phyloP scores from a whole-genome alignment of 306 rosid species.

The Sesbania bispinosa region DNA sequence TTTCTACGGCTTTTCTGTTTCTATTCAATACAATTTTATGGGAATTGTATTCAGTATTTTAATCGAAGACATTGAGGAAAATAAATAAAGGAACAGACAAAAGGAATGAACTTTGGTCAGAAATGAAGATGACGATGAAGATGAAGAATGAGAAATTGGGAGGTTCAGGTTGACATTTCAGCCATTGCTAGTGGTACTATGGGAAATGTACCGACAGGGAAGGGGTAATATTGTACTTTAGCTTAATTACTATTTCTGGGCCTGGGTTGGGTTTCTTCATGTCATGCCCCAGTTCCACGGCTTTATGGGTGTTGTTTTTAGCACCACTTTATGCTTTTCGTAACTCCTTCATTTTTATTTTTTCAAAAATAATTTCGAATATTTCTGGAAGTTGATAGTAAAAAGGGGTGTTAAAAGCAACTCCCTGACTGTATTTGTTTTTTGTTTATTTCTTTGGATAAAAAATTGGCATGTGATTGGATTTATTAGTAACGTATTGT shows the following conservation, averaged over 20 bases:
- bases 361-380: too few relatives aligned
- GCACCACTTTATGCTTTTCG: background rate
- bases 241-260: background rate
- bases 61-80: background rate
- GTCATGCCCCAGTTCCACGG: too few relatives aligned
- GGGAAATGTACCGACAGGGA: background rate
- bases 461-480: too few relatives aligned
- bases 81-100: background rate
- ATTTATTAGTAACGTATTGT: too few relatives aligned
- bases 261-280: background rate
- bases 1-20: background rate
- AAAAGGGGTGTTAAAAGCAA: too few relatives aligned
- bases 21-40: too few relatives aligned
- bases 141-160: background rate
- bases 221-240: constrained; percentile 7
- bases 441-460: too few relatives aligned
- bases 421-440: too few relatives aligned
- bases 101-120: background rate
- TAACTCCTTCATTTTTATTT: too few relatives aligned
- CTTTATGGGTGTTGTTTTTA: background rate
- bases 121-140: too few relatives aligned
- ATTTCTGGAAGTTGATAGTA: too few relatives aligned
- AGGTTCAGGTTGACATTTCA: constrained; percentile 20
- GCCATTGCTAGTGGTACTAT: background rate
- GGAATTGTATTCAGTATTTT: too few relatives aligned